Conservation (phyloP, 2,329 filamentous ascomycete species). For the Trichothecium roseum region DNA sequence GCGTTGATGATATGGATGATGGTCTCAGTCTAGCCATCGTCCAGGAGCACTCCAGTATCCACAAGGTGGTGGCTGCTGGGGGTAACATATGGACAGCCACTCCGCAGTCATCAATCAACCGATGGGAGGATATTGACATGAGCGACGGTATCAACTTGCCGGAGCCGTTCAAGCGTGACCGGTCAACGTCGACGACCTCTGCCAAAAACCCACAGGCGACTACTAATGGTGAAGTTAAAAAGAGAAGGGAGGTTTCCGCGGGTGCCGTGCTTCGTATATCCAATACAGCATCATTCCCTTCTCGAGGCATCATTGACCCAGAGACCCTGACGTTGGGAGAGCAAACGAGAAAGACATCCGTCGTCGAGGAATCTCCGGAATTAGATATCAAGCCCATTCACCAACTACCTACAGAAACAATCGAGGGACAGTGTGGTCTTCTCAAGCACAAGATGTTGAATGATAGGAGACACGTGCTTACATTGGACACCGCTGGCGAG, state of each 20-base stretch:
- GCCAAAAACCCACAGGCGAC: constrained; percentile 21
- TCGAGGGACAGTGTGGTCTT: constrained; percentile 89
- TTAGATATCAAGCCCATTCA: constrained; percentile 49
- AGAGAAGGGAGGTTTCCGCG: constrained; percentile 59
- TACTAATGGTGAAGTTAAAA: constrained; percentile 6
- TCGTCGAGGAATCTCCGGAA: constrained; percentile 15
- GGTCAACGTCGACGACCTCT: constrained; percentile 33
- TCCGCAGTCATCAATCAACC: constrained; percentile 81
- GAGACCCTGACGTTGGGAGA: constrained; percentile 32
- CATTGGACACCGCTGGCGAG: constrained; percentile 88
- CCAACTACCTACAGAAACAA: constrained; percentile 63
- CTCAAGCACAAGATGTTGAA: constrained; percentile 91
- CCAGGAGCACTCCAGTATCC: constrained; percentile 80
- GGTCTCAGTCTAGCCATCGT: constrained; percentile 83
- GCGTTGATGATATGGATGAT: constrained; percentile 62
- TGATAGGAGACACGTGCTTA: constrained; percentile 80
- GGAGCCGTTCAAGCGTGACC: constrained; percentile 37
- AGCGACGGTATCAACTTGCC: constrained; percentile 58
- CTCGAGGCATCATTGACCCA: constrained; percentile 38
- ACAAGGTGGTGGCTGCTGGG: constrained; percentile 55
- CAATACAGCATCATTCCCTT: constrained; percentile 69
- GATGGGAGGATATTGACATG: constrained; percentile 82
- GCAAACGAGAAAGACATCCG: constrained; percentile 26
- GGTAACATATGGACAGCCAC: constrained; percentile 87
- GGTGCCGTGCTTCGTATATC: constrained; percentile 75